Evolutionary conservation across 2,329 filamentous ascomycete genomes (phyloP).

Genomic region (Talaromyces piceae): DNA sequence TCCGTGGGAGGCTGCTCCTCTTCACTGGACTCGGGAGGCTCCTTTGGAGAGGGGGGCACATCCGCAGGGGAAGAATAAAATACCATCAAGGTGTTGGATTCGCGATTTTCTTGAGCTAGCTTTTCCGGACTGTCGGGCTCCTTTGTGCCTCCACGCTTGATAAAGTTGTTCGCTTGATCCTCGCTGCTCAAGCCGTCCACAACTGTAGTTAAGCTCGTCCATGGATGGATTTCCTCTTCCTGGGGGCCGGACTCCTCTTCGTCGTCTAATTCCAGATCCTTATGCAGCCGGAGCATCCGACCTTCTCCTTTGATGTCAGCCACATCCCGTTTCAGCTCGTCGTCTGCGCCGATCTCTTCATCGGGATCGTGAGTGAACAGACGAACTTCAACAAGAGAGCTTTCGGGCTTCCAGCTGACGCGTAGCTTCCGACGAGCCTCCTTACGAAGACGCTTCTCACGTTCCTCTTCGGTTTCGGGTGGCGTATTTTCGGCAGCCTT

Average conservation of each 20-base stretch:
- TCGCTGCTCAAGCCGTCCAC: slow-evolving; percentile 28
- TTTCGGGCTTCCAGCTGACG: slow-evolving; percentile 54
- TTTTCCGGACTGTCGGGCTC: slow-evolving; percentile 35
- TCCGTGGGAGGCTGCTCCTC: slow-evolving; percentile 30
- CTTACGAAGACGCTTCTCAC: slow-evolving; percentile 51
- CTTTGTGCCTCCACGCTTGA: slow-evolving; percentile 36
- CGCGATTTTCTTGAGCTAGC: slow-evolving; percentile 39
- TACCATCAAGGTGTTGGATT: slow-evolving; percentile 42
- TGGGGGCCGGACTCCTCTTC: slow-evolving; percentile 48
- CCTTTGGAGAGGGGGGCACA: slow-evolving; percentile 41
- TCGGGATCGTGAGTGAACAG: slow-evolving; percentile 57
- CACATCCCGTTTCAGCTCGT: slow-evolving; percentile 51
- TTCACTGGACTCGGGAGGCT: slow-evolving; percentile 32
- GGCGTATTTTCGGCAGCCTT: slow-evolving; percentile 47
- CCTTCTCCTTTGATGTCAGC: slow-evolving; percentile 53
- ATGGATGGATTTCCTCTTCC: slow-evolving; percentile 29
- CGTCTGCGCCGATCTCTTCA: slow-evolving; percentile 53
- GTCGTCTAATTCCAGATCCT: slow-evolving; percentile 50
- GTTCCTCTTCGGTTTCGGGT: slow-evolving; percentile 54
- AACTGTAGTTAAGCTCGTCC: slow-evolving; percentile 29
- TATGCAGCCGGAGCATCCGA: slow-evolving; percentile 43
- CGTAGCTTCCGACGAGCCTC: slow-evolving; percentile 54
- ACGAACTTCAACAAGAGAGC: slow-evolving; percentile 48
- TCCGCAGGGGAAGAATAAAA: slow-evolving; percentile 41
- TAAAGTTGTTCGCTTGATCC: slow-evolving; percentile 30